Evolutionary conservation across 2,329 filamentous ascomycete genomes (phyloP), one percentile per base, ranked within the genome.

Genomic region (Paecilomyces niveus): DNA sequence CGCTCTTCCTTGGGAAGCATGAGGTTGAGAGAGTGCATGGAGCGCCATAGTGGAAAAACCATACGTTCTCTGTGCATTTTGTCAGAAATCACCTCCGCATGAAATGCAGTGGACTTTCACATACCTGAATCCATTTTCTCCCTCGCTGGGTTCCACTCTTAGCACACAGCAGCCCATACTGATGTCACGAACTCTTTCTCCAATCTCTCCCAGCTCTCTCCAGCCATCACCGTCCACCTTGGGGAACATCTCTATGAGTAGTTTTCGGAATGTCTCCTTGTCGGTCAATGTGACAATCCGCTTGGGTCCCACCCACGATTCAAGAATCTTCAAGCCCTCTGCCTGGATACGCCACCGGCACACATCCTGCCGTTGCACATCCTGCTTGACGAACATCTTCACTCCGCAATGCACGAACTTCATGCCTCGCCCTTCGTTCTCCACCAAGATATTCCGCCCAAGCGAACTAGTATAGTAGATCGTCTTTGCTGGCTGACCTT

Each of bases 321-420:
- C 89, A 35, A 97, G 81, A 64, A 99, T 92, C 9, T 89, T 86
- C 78, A 99, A 86, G 24, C 94, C 94, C 75, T 99, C 94, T 11
- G 88, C 89, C 80, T 99, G 94, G 67, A 99, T 94, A 53, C 94
- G 86, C 94, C 94, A 99, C 59, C 88, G 85, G 78, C 92, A 96
- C 33, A 94, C 89, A 57, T 92, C 88, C 35, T 88, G 87, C 4
- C 87, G 89, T 60, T 96, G 92, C 0, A 90, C 89, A 69, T 97
- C 92, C 74, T 97, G 93, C 80, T 96, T 96, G 81, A 97, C 94
- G 73, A 96, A 99, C 91, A 97, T 97, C 78, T 96, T 96, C 33
- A 99, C 92, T 63, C 94, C 94, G 55, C 89, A 93, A 75, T 99
- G 94, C 54, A 99, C 89, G 71, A 99, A 96, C 73, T 94, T 96